A percentile compares a stretch with the other conserved stretches of the same genome.
These are phyloP conservation scores for Kitagawia praeruptora DNA, from an alignment of 129 eudicot species.

Conservation along the genomic window DNA sequence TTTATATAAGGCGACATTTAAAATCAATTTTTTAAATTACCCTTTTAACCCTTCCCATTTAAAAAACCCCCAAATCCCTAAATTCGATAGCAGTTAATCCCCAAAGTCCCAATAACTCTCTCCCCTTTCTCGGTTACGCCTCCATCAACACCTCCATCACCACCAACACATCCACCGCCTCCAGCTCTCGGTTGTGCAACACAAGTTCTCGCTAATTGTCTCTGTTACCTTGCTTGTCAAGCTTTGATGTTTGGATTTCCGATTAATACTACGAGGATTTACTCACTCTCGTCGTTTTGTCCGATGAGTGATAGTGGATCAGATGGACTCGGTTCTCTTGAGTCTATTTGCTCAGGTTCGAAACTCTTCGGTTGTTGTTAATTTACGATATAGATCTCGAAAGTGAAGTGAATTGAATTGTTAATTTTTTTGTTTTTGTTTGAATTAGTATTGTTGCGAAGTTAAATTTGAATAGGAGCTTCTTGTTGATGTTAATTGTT, in stretches of 20 bases:
- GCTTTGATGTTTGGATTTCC: constrained; percentile 42
- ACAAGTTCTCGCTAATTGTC: constrained; percentile 30
- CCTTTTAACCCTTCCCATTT: too few species aligned
- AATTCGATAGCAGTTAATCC: too few species aligned
- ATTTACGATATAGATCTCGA: not conserved
- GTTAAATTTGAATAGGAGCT: not conserved
- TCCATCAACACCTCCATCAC: not conserved
- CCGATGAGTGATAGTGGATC: not conserved
- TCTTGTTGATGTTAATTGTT: too few species aligned
- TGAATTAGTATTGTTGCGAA: not conserved
- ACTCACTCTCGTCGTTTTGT: constrained; percentile 35
- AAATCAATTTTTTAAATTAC: too few species aligned
- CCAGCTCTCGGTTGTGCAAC: constrained; percentile 20
- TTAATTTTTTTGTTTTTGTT: not conserved
- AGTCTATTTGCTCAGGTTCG: constrained; percentile 30
- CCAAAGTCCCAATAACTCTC: too few species aligned
- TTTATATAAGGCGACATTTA: too few species aligned
- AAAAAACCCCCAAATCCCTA: too few species aligned
- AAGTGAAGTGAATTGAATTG: not conserved
- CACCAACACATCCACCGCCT: not conserved
- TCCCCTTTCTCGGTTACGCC: too few species aligned
- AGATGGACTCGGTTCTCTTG: constrained; percentile 9
- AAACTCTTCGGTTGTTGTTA: not conserved
- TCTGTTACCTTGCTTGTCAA: constrained; percentile 33
- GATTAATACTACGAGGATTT: constrained; percentile 18